A percentile compares a stretch with the other conserved stretches of the same genome.
Evolutionary conservation across 2,329 filamentous ascomycete species (phyloP).

Genomic region (Fusarium anthophilum): DNA sequence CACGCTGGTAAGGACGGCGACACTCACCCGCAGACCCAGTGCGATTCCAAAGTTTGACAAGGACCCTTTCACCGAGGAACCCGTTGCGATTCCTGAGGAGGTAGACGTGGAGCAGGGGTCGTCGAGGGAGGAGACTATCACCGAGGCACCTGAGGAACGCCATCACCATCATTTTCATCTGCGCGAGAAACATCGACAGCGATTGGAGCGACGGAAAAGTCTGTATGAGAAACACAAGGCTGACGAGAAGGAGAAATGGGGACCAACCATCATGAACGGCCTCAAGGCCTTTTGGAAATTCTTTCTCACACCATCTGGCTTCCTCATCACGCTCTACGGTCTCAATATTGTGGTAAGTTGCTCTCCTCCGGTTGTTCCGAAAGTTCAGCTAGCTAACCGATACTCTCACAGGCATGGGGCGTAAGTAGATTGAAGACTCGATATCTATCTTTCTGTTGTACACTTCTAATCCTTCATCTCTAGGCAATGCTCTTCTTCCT

Average conservation of each 20-base stretch:
- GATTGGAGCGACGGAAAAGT: background rate
- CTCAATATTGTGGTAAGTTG: background rate
- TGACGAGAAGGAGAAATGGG: constrained; percentile 1
- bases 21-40: background rate
- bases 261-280: background rate
- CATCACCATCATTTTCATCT: background rate
- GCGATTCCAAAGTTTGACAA: background rate
- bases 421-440: background rate
- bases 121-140: background rate
- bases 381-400: background rate
- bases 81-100: background rate
- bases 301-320: constrained; percentile 54
- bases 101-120: background rate
- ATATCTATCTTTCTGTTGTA: background rate
- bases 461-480: background rate
- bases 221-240: background rate
- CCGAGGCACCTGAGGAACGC: background rate
- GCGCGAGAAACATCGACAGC: background rate
- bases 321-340: background rate
- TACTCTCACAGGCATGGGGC: background rate
- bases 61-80: background rate
- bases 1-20: background rate
- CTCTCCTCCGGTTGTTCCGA: background rate
- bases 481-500: constrained; percentile 6
- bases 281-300: background rate